These are phyloP conservation scores for Aspergillus affinis DNA, from an alignment of 495 filamentous ascomycete genomes.

Conservation along the genomic window DNA sequence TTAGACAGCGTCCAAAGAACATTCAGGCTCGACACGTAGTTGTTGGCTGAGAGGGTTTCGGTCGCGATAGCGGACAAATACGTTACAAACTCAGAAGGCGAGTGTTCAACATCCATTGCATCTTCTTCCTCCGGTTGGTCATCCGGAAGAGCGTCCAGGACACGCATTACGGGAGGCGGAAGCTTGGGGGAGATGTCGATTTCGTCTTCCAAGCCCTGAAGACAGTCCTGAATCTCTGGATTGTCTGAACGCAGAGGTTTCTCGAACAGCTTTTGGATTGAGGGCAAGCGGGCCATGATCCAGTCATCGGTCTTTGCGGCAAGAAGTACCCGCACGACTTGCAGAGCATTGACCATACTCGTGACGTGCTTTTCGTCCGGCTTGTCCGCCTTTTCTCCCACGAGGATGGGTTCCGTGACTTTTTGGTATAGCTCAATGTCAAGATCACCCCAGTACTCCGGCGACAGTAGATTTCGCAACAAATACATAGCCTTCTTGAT, in stretches of 20 bases:
- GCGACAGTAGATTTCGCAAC: conserved; percentile 82
- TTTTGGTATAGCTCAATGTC: conserved; percentile 90
- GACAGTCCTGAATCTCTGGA: conserved; percentile 85
- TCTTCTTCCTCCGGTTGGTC: conserved; percentile 85
- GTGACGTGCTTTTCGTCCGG: conserved; percentile 72
- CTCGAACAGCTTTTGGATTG: conserved; percentile 84
- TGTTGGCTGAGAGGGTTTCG: conserved; percentile 72
- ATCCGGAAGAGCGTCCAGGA: conserved; percentile 88
- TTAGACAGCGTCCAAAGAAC: conserved; percentile 88
- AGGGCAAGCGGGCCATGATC: conserved; percentile 71
- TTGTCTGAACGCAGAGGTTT: conserved; percentile 86
- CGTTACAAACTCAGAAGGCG: conserved; percentile 74
- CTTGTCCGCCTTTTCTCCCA: conserved; percentile 65
- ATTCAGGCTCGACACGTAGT: conserved; percentile 84
- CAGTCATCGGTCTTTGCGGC: conserved; percentile 86
- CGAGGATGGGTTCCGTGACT: conserved; percentile 78
- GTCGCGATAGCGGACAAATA: conserved; percentile 80
- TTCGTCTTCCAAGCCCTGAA: conserved; percentile 70
- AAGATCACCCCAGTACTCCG: conserved; percentile 87
- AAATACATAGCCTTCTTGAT: conserved; percentile 80
- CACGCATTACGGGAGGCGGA: conserved; percentile 69
- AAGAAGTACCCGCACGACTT: conserved; percentile 84
- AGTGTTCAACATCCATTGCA: conserved; percentile 76
- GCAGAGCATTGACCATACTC: conserved; percentile 85
- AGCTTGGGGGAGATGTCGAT: conserved; percentile 56